Evolutionary conservation across 2,329 filamentous ascomycete genomes (phyloP).

Genomic region (Neofusicoccum laricinum): DNA sequence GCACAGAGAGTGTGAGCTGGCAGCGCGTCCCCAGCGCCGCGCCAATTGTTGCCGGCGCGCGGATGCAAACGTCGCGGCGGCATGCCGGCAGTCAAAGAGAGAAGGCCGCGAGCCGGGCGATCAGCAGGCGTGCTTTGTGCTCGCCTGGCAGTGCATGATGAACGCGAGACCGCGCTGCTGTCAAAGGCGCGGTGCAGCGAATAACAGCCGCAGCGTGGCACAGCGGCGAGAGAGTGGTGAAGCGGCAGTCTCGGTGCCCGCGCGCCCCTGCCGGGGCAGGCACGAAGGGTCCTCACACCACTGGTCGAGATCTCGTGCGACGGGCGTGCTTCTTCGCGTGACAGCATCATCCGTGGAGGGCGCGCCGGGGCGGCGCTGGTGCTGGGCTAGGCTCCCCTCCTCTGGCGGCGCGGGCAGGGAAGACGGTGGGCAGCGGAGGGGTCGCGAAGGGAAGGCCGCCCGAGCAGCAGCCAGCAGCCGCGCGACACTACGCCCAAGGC

Average conservation of each 20-base stretch:
- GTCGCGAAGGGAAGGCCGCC: slow-evolving; percentile 7
- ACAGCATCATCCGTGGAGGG: slow-evolving; percentile 1
- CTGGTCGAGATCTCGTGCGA: slow-evolving; percentile 9
- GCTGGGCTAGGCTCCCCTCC: neutral
- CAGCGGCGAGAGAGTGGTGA: neutral
- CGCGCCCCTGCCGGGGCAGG: neutral
- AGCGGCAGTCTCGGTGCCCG: no score
- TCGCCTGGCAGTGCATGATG: neutral
- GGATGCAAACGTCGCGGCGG: slow-evolving; percentile 9
- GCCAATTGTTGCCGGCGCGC: slow-evolving; percentile 8
- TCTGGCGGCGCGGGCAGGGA: slow-evolving; percentile 4
- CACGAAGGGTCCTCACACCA: slow-evolving; percentile 3
- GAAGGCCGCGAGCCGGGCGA: neutral
- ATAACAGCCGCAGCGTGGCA: slow-evolving; percentile 3
- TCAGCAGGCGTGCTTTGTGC: slow-evolving; percentile 12
- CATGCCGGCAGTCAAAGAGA: slow-evolving; percentile 12
- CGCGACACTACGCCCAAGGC: slow-evolving; percentile 10
- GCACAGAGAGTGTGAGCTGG: slow-evolving; percentile 10
- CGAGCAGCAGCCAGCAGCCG: neutral
- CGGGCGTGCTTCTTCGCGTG: neutral
- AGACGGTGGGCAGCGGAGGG: neutral
- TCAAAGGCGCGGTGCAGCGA: neutral
- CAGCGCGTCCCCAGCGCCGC: slow-evolving; percentile 3
- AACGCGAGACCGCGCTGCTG: neutral
- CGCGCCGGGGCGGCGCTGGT: neutral